Evolutionary conservation across 2,329 filamentous ascomycete genomes (phyloP), one percentile per base, ranked within the genome.

Genomic region (Sphaerulina populicola): DNA sequence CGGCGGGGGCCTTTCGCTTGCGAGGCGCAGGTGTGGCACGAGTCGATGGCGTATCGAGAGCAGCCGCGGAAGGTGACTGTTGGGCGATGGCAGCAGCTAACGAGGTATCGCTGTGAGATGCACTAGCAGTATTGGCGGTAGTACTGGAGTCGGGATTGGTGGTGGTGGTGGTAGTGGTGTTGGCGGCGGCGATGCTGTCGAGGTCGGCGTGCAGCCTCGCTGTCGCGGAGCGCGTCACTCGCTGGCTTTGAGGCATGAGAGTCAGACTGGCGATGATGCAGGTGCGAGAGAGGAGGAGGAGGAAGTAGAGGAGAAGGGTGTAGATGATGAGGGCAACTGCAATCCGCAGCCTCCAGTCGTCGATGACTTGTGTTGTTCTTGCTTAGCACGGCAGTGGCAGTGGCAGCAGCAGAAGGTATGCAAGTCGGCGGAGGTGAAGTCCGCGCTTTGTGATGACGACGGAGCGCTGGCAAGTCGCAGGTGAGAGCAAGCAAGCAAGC

Each of bases 161-260:
- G 57, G 66, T 58, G 62, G 66, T 40, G 60, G 74, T 68, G 64
- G 23, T 18, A 57, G 66, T 18, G 57, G 66, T 58, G 62, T 66
- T 41, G 60, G 74, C 68, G 64, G 49, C 51, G 27, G 55, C 54
- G 54, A 56, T 41, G 49, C 49, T 41, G 44, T 48, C 46, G 49
- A 47, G 43, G 48, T 46, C 47, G 51, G 55, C 49, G 41, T 51
- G 87, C 80, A 88, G 83, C 77, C 89, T 89, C 76, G 90, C 86
- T 72, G 90, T 54, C 48, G 60, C 52, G 47, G 58, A 57, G 51
- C 58, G 58, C 44, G 56, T 58, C 29, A 60, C 39, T 51, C 58
- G 58, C 52, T 58, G 56, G 51, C 56, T 60, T 57, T 53, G 48
- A 58, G 56, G 55, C 58, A 60, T 60, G 48, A 55, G 49, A 50